Conservation (phyloP, 306 rosid species). For the Cucumis melo region DNA sequence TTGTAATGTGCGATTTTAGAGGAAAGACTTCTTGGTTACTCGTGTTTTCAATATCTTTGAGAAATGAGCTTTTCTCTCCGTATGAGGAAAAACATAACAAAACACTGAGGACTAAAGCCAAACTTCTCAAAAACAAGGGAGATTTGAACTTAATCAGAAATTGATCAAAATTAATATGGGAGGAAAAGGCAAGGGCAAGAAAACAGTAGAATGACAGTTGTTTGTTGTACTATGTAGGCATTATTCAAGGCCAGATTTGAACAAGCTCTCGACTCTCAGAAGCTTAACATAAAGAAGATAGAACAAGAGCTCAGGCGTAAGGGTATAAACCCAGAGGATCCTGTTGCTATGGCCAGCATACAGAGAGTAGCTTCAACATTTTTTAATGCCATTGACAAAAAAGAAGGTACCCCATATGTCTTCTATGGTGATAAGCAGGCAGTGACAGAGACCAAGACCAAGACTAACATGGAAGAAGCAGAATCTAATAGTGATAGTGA, state of each 20-base stretch:
- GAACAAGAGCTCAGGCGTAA: conserved; percentile 84
- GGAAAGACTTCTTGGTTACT: neutral
- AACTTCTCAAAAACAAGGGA: neutral
- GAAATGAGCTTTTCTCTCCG: neutral
- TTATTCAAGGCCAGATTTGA: conserved; percentile 97
- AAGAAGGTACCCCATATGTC: conserved; percentile 81
- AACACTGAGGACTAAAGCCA: neutral
- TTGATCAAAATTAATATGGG: neutral
- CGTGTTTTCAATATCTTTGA: neutral
- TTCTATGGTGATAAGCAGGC: conserved; percentile 44
- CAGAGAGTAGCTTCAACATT: conserved; percentile 93
- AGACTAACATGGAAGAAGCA: conserved; percentile 26
- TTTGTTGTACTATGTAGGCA: conserved; percentile 42
- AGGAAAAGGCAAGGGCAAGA: neutral
- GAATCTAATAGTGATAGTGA: conserved; percentile 59
- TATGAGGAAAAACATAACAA: neutral
- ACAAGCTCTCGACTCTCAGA: conserved; percentile 97
- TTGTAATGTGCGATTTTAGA: neutral
- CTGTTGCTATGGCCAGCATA: conserved; percentile 86
- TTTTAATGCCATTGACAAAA: conserved; percentile 89
- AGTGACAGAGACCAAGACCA: conserved; percentile 15
- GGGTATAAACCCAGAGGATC: conserved; percentile 98
- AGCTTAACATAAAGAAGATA: conserved; percentile 77
- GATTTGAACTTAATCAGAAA: neutral
- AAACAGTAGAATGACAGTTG: neutral